A percentile compares a stretch with the other conserved stretches of the same genome.
Evolutionary conservation across 2,329 filamentous ascomycete genomes (phyloP).

Genomic region (Aspergillus puulaauensis): DNA sequence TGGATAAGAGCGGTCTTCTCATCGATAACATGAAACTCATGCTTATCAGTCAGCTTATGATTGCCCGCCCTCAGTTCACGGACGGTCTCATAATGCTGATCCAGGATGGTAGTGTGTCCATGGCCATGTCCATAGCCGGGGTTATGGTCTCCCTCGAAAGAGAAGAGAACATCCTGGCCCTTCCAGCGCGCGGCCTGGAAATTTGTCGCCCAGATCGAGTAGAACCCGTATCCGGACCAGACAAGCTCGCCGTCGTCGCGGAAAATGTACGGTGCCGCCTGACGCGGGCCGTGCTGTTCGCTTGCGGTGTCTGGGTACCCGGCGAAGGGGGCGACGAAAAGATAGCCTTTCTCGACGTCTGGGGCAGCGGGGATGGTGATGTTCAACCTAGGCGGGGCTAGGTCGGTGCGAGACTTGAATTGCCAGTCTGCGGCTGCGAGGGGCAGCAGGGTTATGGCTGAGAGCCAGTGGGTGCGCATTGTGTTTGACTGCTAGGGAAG

Average conservation of each 20-base stretch:
- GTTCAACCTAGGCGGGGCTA: slow-evolving; percentile 44
- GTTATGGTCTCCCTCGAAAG: slow-evolving; percentile 56
- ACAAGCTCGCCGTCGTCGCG: slow-evolving; percentile 55
- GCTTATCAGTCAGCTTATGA: slow-evolving; percentile 53
- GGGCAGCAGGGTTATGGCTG: slow-evolving; percentile 12
- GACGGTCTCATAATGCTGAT: slow-evolving; percentile 57
- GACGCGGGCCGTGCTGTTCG: slow-evolving; percentile 40
- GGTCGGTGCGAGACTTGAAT: slow-evolving; percentile 49
- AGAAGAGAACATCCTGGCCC: slow-evolving; percentile 54
- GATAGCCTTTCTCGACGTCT: slow-evolving; percentile 37
- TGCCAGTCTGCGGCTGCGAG: slow-evolving; percentile 44
- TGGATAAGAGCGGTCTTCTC: slow-evolving; percentile 55
- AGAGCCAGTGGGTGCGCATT: slow-evolving; percentile 6
- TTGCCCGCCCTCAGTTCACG: slow-evolving; percentile 50
- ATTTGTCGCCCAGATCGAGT: slow-evolving; percentile 54
- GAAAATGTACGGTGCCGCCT: slow-evolving; percentile 58
- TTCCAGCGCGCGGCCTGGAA: slow-evolving; percentile 52
- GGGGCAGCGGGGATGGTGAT: slow-evolving; percentile 40
- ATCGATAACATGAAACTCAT: slow-evolving; percentile 57
- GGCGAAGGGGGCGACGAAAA: slow-evolving; percentile 41
- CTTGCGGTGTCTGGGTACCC: slow-evolving; percentile 22
- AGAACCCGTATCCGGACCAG: slow-evolving; percentile 58
- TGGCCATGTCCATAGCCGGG: slow-evolving; percentile 54
- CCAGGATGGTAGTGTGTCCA: slow-evolving; percentile 54
- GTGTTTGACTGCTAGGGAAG: slow-evolving; percentile 1